phyloP scores from a whole-genome alignment of 768 basidiomycete species.

The Boletellus emodensis region DNA sequence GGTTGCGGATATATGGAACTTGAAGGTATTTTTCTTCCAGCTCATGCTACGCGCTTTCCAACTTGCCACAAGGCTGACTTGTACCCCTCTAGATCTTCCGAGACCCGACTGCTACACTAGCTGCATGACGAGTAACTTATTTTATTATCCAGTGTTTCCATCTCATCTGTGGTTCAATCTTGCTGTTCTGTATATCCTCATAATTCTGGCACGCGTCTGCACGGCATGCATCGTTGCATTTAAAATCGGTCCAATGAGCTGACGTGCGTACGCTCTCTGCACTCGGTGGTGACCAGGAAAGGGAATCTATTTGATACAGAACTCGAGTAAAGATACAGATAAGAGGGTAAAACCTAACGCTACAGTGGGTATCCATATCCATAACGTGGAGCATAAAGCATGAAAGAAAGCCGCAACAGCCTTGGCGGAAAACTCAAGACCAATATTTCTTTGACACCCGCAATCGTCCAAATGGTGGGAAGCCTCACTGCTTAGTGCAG shows the following conservation, averaged over 20 bases:
- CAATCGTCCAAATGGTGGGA: not conserved
- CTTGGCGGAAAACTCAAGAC: not conserved
- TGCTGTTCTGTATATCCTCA: slow-evolving; percentile 7
- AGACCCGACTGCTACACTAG: slow-evolving; percentile 35
- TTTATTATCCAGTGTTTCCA: slow-evolving; percentile 12
- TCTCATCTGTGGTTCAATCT: slow-evolving; percentile 8
- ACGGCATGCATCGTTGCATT: too few species aligned
- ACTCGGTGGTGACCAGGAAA: not conserved
- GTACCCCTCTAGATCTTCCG: slow-evolving; percentile 37
- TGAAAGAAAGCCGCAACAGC: not conserved
- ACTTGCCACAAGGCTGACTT: not conserved
- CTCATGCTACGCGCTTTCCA: not conserved
- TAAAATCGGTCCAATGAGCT: too few species aligned
- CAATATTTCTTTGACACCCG: not conserved
- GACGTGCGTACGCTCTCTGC: too few species aligned
- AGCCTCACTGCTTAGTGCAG: slow-evolving; percentile 8
- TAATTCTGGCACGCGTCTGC: not conserved
- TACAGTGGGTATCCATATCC: slow-evolving; percentile 8
- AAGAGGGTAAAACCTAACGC: not conserved
- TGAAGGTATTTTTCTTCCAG: slow-evolving; percentile 48
- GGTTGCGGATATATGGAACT: slow-evolving; percentile 71
- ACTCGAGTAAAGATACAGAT: slow-evolving; percentile 22
- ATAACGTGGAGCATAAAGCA: slow-evolving; percentile 1
- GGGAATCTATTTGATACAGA: slow-evolving; percentile 16
- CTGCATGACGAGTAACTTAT: slow-evolving; percentile 26